These are phyloP conservation scores for Noccaea caerulescens DNA, from an alignment of 345 rosid genomes.

Conservation along the genomic window DNA sequence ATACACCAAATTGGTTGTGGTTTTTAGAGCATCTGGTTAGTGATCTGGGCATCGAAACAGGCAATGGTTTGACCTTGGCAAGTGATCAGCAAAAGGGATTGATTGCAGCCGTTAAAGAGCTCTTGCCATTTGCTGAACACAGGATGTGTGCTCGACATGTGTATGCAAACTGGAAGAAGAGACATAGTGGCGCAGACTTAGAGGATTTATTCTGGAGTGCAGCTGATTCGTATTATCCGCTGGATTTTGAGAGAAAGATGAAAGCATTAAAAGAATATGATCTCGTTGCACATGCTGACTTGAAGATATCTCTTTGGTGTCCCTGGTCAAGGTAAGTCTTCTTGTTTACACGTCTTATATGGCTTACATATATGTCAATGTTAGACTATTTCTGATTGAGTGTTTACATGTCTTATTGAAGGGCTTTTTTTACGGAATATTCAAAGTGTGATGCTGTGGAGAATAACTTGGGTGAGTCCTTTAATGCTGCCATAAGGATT, in stretches of 20 bases:
- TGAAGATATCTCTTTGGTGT: background rate
- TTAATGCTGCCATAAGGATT: background rate
- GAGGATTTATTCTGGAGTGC: background rate
- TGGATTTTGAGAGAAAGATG: background rate
- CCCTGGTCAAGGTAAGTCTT: background rate
- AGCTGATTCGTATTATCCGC: background rate
- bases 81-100: background rate
- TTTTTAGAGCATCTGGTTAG: background rate
- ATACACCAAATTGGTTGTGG: accelerated
- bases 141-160: background rate
- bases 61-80: background rate
- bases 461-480: background rate
- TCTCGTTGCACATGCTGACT: background rate
- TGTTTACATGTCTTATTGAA: too few relatives aligned
- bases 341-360: too few relatives aligned
- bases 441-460: background rate
- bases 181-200: background rate
- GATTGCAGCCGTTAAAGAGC: background rate
- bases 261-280: background rate
- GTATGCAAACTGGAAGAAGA: background rate
- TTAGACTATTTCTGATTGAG: too few relatives aligned
- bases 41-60: accelerated
- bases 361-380: too few relatives aligned
- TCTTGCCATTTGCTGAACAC: background rate
- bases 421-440: background rate